These are phyloP conservation scores for Wallacemonas rigidus DNA, from an alignment of 208 protist genomes.

Conservation along the genomic window DNA sequence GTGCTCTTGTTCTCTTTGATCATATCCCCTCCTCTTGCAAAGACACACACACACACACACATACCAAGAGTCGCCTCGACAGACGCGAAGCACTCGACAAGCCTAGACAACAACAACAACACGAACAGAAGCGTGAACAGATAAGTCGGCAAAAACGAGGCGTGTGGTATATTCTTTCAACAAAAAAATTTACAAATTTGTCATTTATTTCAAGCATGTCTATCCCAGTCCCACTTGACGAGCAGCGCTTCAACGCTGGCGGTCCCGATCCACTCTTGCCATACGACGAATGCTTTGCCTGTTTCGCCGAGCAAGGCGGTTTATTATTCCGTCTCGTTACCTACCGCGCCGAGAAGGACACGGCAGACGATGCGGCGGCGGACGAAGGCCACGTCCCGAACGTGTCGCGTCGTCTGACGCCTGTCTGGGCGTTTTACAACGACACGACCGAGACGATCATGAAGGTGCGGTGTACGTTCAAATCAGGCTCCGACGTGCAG, in stretches of 20 bases:
- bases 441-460: constrained; percentile 15
- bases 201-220: constrained; percentile 1
- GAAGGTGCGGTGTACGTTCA: constrained; percentile 7
- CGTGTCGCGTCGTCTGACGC: not conserved
- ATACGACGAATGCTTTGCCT: constrained; percentile 56
- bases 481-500: constrained; percentile 3
- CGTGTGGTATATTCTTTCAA: too few relatives aligned
- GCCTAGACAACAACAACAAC: not conserved
- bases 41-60: too few relatives aligned
- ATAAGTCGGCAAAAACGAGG: too few relatives aligned
- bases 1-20: too few relatives aligned
- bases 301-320: constrained; percentile 60
- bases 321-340: constrained; percentile 70
- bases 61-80: too few relatives aligned
- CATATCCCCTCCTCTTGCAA: not conserved
- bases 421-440: constrained; percentile 16
- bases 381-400: not conserved
- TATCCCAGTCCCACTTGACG: constrained; percentile 32
- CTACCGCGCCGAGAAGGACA: constrained; percentile 26
- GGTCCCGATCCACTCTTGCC: not conserved
- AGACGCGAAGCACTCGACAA: too few relatives aligned
- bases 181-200: not conserved
- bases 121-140: too few relatives aligned
- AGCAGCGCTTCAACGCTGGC: constrained; percentile 26
- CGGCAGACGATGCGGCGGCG: constrained; percentile 15